Conservation (phyloP, 2,329 filamentous ascomycete genomes). For the Aspergillus tamarii region DNA sequence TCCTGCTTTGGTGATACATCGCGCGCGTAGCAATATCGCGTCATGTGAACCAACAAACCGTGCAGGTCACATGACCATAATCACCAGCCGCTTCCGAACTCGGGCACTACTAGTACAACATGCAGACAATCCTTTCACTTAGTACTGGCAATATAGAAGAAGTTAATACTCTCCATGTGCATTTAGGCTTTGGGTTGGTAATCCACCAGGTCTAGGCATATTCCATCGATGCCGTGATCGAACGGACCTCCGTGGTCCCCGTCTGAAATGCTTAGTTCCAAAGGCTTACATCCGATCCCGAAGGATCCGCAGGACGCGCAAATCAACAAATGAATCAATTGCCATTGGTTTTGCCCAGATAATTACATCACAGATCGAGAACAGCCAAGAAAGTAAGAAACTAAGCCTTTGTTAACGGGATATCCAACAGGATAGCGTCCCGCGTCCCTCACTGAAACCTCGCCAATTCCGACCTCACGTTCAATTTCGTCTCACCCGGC, state of each 20-base stretch:
- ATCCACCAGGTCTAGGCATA: not conserved
- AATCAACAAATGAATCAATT: not conserved
- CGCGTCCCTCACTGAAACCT: not conserved
- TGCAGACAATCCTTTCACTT: not conserved
- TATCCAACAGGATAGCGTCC: not conserved
- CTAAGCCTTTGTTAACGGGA: not conserved
- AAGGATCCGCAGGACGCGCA: not conserved
- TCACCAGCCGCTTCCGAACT: too few relatives aligned
- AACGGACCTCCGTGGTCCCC: not conserved
- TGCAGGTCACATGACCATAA: not conserved
- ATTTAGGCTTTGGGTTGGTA: not conserved
- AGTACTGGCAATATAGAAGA: not conserved
- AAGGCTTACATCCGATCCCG: not conserved
- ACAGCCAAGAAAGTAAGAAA: not conserved
- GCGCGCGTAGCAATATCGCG: not conserved
- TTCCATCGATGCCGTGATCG: not conserved
- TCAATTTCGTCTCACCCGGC: conserved; percentile 11
- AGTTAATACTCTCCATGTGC: not conserved
- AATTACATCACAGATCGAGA: not conserved
- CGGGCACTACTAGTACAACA: not conserved
- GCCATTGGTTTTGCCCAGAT: not conserved
- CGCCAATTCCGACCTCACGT: conserved; percentile 11
- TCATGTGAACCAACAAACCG: not conserved
- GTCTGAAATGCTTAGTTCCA: not conserved
- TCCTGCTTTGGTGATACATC: not conserved